Percentiles rank a stretch among this genome's conserved stretches.
These are phyloP conservation scores for Sequoiadendron giganteum DNA, from an alignment of 75 land plant species.

Conservation along the genomic window DNA sequence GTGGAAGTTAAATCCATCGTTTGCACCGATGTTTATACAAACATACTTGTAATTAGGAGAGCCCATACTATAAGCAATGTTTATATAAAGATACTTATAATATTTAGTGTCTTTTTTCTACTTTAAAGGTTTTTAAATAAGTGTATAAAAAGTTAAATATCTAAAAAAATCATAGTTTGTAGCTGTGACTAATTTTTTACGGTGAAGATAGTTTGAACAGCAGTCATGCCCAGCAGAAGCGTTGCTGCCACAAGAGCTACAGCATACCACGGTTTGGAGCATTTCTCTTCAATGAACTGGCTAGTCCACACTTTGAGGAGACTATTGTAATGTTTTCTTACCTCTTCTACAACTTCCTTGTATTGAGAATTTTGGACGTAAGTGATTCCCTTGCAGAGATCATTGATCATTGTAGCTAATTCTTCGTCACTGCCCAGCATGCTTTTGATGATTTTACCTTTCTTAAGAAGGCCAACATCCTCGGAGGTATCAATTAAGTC, in stretches of 20 bases:
- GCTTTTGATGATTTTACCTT: background rate
- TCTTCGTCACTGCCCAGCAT: background rate
- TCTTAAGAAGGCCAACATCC: background rate
- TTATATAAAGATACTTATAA: too few relatives aligned
- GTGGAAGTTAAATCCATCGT: too few relatives aligned
- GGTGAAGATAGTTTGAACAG: background rate
- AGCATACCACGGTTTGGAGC: background rate
- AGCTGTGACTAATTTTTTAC: too few relatives aligned
- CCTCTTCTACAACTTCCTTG: background rate
- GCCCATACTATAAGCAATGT: too few relatives aligned
- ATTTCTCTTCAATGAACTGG: background rate
- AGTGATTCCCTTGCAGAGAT: background rate
- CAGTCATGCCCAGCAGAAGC: background rate
- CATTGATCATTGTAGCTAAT: background rate
- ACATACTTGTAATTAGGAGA: too few relatives aligned
- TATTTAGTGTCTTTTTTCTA: too few relatives aligned
- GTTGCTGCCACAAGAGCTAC: background rate
- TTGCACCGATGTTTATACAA: too few relatives aligned
- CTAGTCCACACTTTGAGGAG: background rate
- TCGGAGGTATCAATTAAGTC: background rate
- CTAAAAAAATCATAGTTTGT: too few relatives aligned
- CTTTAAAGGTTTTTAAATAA: too few relatives aligned
- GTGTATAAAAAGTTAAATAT: too few relatives aligned
- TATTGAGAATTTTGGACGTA: background rate
- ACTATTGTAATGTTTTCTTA: background rate